Evolutionary conservation across 129 eudicot species (phyloP).

Genomic region (Flaveria ramosissima): DNA sequence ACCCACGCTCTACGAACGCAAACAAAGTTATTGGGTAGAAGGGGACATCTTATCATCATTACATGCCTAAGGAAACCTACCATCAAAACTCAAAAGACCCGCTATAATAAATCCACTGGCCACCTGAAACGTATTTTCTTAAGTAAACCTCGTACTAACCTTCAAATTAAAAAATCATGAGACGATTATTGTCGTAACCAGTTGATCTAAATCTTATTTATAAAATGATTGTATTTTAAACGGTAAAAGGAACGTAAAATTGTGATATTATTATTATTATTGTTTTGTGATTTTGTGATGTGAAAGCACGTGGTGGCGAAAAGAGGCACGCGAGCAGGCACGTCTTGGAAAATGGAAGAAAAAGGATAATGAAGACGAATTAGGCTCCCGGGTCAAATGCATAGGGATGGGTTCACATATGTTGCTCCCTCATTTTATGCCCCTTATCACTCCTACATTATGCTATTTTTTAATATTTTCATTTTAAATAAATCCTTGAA

Average conservation of each 20-base stretch:
- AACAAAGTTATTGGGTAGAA: too few relatives aligned
- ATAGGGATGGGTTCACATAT: slow-evolving; percentile 19
- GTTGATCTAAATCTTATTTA: too few relatives aligned
- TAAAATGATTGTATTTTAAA: background rate
- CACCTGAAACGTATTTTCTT: too few relatives aligned
- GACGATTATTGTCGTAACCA: too few relatives aligned
- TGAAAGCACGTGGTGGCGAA: slow-evolving; percentile 25
- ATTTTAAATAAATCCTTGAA: background rate
- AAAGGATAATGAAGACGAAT: slow-evolving; percentile 19
- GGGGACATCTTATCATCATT: too few relatives aligned
- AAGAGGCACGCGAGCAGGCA: slow-evolving; percentile 24
- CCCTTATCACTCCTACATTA: slow-evolving; percentile 25
- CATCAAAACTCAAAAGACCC: too few relatives aligned
- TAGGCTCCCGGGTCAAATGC: slow-evolving; percentile 5
- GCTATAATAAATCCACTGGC: too few relatives aligned
- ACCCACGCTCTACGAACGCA: too few relatives aligned
- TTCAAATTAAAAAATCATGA: too few relatives aligned
- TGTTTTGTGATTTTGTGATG: background rate
- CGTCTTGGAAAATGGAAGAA: background rate
- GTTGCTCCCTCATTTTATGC: slow-evolving; percentile 30
- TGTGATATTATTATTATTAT: background rate
- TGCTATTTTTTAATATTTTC: background rate
- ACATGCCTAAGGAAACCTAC: too few relatives aligned
- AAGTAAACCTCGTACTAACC: too few relatives aligned
- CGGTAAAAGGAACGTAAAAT: background rate